Evolutionary conservation across 768 basidiomycete species (phyloP).

Genomic region (Collybia nuda): DNA sequence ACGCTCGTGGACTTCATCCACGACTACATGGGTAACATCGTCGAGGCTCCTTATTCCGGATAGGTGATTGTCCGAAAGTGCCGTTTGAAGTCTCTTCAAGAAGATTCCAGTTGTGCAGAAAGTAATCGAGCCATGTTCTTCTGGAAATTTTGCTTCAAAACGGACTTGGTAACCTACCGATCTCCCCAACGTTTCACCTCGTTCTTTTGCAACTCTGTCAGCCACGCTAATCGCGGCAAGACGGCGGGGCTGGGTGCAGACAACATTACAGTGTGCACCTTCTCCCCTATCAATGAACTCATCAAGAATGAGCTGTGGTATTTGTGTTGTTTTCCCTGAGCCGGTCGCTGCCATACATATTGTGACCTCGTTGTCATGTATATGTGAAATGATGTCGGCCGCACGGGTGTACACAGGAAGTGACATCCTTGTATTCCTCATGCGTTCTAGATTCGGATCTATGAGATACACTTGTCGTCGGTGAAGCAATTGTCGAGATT

Average conservation of each 20-base stretch:
- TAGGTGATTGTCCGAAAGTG: conserved; percentile 46
- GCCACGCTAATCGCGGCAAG: conserved; percentile 92
- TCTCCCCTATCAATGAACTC: conserved; percentile 74
- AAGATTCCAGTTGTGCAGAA: conserved; percentile 95
- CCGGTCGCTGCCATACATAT: conserved; percentile 90
- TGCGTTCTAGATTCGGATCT: conserved; percentile 58
- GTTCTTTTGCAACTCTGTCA: conserved; percentile 85
- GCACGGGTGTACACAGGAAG: conserved; percentile 79
- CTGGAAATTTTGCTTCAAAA: conserved; percentile 80
- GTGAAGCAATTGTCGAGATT: conserved; percentile 57
- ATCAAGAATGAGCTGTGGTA: conserved; percentile 91
- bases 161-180: conserved; percentile 91
- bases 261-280: conserved; percentile 83
- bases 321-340: conserved; percentile 93
- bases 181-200: conserved; percentile 68
- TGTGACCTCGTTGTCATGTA: conserved; percentile 79
- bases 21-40: conserved; percentile 83
- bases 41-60: conserved; percentile 51
- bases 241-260: conserved; percentile 92
- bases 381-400: conserved; percentile 63
- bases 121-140: conserved; percentile 80
- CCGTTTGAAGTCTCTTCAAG: conserved; percentile 80
- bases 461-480: conserved; percentile 58
- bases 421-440: conserved; percentile 64
- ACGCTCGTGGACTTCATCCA: conserved; percentile 96